Conservation (phyloP, 1,284 basidiomycete genomes). For the Cryptococcus amylolentus region DNA sequence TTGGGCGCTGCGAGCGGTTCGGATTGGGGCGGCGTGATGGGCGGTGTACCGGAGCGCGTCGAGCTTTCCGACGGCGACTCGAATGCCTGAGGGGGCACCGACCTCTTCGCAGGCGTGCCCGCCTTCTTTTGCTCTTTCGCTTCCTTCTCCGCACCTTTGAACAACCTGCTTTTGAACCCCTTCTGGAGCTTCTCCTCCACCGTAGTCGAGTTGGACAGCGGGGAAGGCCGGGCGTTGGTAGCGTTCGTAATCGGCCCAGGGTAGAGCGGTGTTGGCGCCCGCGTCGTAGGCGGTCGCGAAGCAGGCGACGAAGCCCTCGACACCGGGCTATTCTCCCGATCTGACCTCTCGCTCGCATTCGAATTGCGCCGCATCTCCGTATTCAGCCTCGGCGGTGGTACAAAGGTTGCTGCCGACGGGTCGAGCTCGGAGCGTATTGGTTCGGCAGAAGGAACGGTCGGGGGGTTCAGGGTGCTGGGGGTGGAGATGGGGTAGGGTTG, state of each 20-base stretch:
- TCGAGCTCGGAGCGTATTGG: not conserved
- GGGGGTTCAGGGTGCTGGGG: slow-evolving; percentile 1
- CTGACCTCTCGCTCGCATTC: slow-evolving; percentile 9
- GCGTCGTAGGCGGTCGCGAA: not conserved
- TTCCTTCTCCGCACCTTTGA: slow-evolving; percentile 59
- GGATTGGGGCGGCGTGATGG: slow-evolving; percentile 19
- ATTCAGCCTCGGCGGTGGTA: slow-evolving; percentile 6
- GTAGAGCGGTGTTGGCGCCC: slow-evolving; percentile 23
- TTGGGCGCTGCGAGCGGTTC: slow-evolving; percentile 27
- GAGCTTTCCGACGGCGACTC: slow-evolving; percentile 35
- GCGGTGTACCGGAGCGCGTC: slow-evolving; percentile 22
- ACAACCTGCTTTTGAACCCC: slow-evolving; percentile 71
- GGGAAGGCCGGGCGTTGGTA: slow-evolving; percentile 34
- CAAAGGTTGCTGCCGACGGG: not conserved
- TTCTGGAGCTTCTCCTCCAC: slow-evolving; percentile 44
- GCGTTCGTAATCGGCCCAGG: slow-evolving; percentile 37
- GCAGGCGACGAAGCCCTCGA: slow-evolving; percentile 2
- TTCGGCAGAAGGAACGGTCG: not conserved
- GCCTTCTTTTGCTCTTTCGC: slow-evolving; percentile 23
- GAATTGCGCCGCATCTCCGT: slow-evolving; percentile 6
- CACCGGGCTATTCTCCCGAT: slow-evolving; percentile 1
- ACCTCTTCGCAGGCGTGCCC: slow-evolving; percentile 17
- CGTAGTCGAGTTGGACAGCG: slow-evolving; percentile 12
- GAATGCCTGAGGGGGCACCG: slow-evolving; percentile 10
- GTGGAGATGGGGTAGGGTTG: not conserved